Evolutionary conservation across 352 stramenopile genomes (phyloP).

Genomic region (Globisporangium splendens): DNA sequence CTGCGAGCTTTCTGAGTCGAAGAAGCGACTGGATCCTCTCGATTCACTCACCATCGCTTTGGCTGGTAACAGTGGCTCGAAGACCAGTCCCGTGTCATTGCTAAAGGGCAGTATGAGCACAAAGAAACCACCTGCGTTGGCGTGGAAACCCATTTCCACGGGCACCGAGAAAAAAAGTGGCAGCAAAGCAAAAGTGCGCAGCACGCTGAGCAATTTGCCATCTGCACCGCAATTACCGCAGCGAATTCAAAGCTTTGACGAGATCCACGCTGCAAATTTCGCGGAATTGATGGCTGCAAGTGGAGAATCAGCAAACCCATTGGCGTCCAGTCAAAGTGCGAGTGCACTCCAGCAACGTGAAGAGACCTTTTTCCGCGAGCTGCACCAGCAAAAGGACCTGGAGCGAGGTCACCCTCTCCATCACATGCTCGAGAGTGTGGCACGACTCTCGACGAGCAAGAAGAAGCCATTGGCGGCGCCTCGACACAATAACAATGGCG

Average conservation of each 20-base stretch:
- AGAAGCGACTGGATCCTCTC: constrained; percentile 34
- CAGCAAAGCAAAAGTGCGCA: constrained; percentile 19
- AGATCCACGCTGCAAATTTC: constrained; percentile 28
- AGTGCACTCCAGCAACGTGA: constrained; percentile 32
- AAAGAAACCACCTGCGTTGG: constrained; percentile 43
- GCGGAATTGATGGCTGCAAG: constrained; percentile 7
- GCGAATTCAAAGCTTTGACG: constrained; percentile 52
- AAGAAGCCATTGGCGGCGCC: constrained; percentile 14
- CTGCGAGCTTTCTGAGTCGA: constrained; percentile 46
- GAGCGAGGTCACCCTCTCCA: constrained; percentile 51
- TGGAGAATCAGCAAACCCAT: neutral
- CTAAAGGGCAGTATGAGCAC: constrained; percentile 10
- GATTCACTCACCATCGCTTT: constrained; percentile 24
- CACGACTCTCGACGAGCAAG: constrained; percentile 33
- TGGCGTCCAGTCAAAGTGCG: neutral
- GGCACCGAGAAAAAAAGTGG: constrained; percentile 14
- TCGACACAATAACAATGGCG: constrained; percentile 6
- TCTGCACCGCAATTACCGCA: constrained; percentile 51
- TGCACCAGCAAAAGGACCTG: constrained; percentile 55
- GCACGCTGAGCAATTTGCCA: constrained; percentile 29
- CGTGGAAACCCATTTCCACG: constrained; percentile 52
- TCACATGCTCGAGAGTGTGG: constrained; percentile 68
- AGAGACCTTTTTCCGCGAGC: constrained; percentile 66
- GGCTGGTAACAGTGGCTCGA: constrained; percentile 4
- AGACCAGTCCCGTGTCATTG: constrained; percentile 1